Base-by-base conservation (phyloP, 495 filamentous ascomycete genomes). In the Zalerion maritima region DNA sequence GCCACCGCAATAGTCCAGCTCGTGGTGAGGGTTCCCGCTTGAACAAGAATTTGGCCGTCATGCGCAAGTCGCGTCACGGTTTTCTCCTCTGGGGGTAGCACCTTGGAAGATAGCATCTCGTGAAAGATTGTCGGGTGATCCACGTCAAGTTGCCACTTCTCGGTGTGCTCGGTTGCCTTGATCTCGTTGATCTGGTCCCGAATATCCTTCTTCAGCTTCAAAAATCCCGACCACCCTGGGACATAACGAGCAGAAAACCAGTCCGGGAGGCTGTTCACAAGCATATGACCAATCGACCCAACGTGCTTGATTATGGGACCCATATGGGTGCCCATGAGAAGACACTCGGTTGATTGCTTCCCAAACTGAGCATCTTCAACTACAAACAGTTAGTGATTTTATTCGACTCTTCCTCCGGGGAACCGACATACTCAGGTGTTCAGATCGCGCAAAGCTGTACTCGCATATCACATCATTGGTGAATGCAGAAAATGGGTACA, bases 21-120 rank as follows among this genome's bases (percentile, higher is more conserved):
- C 0, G 58, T 64, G 3, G 60, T 68, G 20, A 57, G 54, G 16
- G 49, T 51, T 3, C 68, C 68, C 3, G 67, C 66, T 1, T 45
- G 49, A 8, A 68, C 45, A 6, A 71, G 31, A 0, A 45, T 36
- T 18, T 51, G 43, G 3, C 56, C 61, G 34, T 71, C 64, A 9
- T 56, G 47, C 4, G 41, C 37, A 10, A 69, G 40, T 3, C 62
- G 43, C 6, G 32, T 28, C 2, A 43, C 24, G 0, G 29, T 16
- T 21, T 58, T 49, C 29, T 62, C 57, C 8, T 45, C 32, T 3
- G 32, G 25, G 25, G 4, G 25, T 6, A 27, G 25, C 6, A 10
- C 25, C 25, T 27, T 27, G 25, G 6, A 8, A 4, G 25, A 27
- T 3, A 27, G 11, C 25, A 27, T 27, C 25, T 27, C 25, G 25